Percentiles rank a stretch among this genome's conserved stretches.
Conservation (phyloP, 129 eudicot species). For the Artemisia annua region DNA sequence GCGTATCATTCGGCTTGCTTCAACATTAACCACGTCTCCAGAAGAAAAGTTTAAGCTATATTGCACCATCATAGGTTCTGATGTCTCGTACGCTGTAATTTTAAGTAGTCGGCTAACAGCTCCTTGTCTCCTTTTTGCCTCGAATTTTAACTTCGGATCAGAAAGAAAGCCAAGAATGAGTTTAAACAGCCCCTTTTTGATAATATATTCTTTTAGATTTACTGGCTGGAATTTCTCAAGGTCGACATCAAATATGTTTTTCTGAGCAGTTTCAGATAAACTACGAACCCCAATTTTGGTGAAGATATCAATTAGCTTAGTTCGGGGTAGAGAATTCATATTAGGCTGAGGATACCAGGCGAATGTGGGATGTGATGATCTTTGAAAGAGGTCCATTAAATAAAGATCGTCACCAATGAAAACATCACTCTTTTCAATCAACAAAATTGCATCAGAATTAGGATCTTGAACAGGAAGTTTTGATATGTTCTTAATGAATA, state of each 20-base stretch:
- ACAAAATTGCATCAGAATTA: constrained; percentile 28
- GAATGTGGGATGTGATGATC: constrained; percentile 32
- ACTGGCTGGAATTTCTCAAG: constrained; percentile 19
- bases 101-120: constrained; percentile 32
- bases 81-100: constrained; percentile 36
- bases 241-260: constrained; percentile 26
- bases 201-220: constrained; percentile 21
- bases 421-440: constrained; percentile 40
- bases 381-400: constrained; percentile 48
- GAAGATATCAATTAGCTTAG: constrained; percentile 40
- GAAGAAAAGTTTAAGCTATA: constrained; percentile 34
- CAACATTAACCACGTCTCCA: constrained; percentile 31
- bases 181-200: constrained; percentile 31
- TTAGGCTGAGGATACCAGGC: constrained; percentile 53
- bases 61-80: constrained; percentile 27
- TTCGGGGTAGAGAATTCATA: constrained; percentile 24
- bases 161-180: constrained; percentile 54
- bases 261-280: constrained; percentile 43
- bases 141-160: constrained; percentile 26
- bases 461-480: constrained; percentile 44
- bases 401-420: constrained; percentile 53
- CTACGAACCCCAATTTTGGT: constrained; percentile 42
- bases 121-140: constrained; percentile 37
- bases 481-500: constrained; percentile 22
- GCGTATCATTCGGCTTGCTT: constrained; percentile 40